Evolutionary conservation across 768 basidiomycete species (phyloP).

Genomic region (Pleurotus platypus): DNA sequence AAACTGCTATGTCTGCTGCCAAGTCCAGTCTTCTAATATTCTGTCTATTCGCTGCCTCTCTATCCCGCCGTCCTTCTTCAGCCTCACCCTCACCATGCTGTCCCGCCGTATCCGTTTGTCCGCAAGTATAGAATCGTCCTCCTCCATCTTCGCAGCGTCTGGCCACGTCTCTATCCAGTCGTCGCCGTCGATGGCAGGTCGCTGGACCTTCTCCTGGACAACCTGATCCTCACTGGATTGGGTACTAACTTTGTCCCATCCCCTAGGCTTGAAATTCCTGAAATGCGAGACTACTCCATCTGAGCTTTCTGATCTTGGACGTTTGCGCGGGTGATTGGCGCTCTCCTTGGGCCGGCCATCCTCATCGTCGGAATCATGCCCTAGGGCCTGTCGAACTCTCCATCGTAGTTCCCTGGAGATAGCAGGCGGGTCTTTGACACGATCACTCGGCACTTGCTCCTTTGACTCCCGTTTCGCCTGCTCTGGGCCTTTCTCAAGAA

Average conservation of each 20-base stretch:
- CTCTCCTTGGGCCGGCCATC: slow-evolving; percentile 23
- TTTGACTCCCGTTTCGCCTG: slow-evolving; percentile 71
- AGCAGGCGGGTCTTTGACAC: slow-evolving; percentile 77
- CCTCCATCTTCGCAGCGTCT: slow-evolving; percentile 26
- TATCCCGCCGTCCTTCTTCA: slow-evolving; percentile 43
- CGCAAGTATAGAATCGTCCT: slow-evolving; percentile 31
- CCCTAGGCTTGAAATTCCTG: slow-evolving; percentile 64
- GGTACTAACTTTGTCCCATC: slow-evolving; percentile 56
- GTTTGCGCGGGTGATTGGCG: slow-evolving; percentile 33
- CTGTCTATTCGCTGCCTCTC: slow-evolving; percentile 75
- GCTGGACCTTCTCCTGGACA: slow-evolving; percentile 28
- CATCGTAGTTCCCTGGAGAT: slow-evolving; percentile 84
- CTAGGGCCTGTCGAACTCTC: slow-evolving; percentile 64
- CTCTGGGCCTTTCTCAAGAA: slow-evolving; percentile 69
- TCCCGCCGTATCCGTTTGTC: slow-evolving; percentile 40
- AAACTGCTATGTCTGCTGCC: slow-evolving; percentile 25
- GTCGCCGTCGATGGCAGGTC: slow-evolving; percentile 31
- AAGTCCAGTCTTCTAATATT: slow-evolving; percentile 64
- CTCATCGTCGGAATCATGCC: slow-evolving; percentile 69
- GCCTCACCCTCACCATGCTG: slow-evolving; percentile 55
- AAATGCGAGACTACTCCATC: slow-evolving; percentile 31
- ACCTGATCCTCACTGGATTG: slow-evolving; percentile 38
- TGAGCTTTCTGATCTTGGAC: slow-evolving; percentile 23
- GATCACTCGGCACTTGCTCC: slow-evolving; percentile 79
- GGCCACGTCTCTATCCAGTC: slow-evolving; percentile 46